These are phyloP conservation scores for Suillus variegatus DNA, from an alignment of 768 basidiomycete genomes.

Conservation along the genomic window DNA sequence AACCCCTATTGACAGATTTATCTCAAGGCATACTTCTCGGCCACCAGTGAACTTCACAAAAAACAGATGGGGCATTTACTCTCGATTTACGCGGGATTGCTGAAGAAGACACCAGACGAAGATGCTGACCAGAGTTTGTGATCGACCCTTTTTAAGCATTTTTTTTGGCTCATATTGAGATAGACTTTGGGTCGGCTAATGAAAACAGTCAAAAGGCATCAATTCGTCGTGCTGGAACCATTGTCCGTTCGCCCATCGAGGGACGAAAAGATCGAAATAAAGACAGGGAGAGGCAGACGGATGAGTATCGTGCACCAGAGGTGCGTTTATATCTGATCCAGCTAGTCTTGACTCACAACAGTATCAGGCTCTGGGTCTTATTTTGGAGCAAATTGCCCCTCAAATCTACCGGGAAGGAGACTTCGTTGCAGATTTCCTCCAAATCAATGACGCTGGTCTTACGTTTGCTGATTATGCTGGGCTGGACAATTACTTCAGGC, in stretches of 20 bases:
- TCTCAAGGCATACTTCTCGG: conserved; percentile 86
- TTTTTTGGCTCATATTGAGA: neutral
- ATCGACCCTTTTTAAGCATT: neutral
- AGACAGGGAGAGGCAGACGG: conserved; percentile 51
- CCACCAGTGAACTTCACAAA: conserved; percentile 78
- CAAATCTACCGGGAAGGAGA: conserved; percentile 82
- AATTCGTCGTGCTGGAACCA: conserved; percentile 81
- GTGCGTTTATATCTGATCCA: conserved; percentile 38
- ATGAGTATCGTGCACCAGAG: conserved; percentile 71
- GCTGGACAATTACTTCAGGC: conserved; percentile 90
- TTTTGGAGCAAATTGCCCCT: conserved; percentile 74
- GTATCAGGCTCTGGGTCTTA: conserved; percentile 69
- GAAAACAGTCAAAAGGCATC: conserved; percentile 50
- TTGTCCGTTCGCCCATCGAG: conserved; percentile 80
- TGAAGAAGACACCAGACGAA: conserved; percentile 74
- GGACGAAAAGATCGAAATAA: conserved; percentile 40
- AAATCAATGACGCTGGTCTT: conserved; percentile 83
- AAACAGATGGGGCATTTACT: conserved; percentile 79
- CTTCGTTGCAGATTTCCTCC: conserved; percentile 90
- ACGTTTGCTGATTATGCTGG: conserved; percentile 97
- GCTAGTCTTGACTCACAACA: conserved; percentile 1
- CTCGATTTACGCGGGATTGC: conserved; percentile 50
- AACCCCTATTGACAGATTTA: conserved; percentile 3
- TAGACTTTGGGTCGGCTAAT: conserved; percentile 43
- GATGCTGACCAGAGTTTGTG: conserved; percentile 68